These are phyloP conservation scores for Middelhovenomyces tepae DNA, from an alignment of 805 yeast genomes.

Conservation along the genomic window DNA sequence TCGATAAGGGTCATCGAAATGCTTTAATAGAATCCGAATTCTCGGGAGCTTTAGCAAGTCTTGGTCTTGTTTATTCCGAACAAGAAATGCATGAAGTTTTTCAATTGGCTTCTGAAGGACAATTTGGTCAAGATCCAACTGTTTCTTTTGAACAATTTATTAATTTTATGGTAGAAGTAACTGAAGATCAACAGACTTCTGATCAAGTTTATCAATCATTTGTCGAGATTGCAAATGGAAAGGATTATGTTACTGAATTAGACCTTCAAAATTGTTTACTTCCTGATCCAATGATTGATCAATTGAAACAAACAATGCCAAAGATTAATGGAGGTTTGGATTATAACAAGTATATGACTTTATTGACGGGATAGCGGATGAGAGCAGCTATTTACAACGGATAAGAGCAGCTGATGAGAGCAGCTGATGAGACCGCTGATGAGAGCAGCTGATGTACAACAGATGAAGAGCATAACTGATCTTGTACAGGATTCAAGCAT, in stretches of 20 bases:
- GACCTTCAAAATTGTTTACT: slow-evolving; percentile 32
- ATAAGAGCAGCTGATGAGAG: too few species aligned
- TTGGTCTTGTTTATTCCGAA: slow-evolving; percentile 32
- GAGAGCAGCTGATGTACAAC: too few species aligned
- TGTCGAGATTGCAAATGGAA: slow-evolving; percentile 33
- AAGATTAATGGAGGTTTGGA: slow-evolving; percentile 21
- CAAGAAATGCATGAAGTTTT: slow-evolving; percentile 33
- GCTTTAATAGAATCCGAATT: slow-evolving; percentile 36
- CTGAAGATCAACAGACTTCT: slow-evolving; percentile 32
- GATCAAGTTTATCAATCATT: slow-evolving; percentile 33
- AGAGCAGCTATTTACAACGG: too few species aligned
- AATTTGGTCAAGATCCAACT: slow-evolving; percentile 7
- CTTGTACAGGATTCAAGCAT: too few species aligned
- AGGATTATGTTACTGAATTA: slow-evolving; percentile 29
- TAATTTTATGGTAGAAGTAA: slow-evolving; percentile 30
- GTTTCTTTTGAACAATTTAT: slow-evolving; percentile 28
- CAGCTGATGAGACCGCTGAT: too few species aligned
- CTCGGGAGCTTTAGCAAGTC: slow-evolving; percentile 33
- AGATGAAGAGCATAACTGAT: too few species aligned
- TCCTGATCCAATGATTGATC: slow-evolving; percentile 26
- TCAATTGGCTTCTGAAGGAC: slow-evolving; percentile 21
- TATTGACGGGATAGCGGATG: slow-evolving; percentile 55
- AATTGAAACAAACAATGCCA: slow-evolving; percentile 25
- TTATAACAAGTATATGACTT: slow-evolving; percentile 25
- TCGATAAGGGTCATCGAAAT: slow-evolving; percentile 31